Evolutionary conservation across 2,329 filamentous ascomycete species (phyloP).

Genomic region (Phyllosticta citrichinensis): DNA sequence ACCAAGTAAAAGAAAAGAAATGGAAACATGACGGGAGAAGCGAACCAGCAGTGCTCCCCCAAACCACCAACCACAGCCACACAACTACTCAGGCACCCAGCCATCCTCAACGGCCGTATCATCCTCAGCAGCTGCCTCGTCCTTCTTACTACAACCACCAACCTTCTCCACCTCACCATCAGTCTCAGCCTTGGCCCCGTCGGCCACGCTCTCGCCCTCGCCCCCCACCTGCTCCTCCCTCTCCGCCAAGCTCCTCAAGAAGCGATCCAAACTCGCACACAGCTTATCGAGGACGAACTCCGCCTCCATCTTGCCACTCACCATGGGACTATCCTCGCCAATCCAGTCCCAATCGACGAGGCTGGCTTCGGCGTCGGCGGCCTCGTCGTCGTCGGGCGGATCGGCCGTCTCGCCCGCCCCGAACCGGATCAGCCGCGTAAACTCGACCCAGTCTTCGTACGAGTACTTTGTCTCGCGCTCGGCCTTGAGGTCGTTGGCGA

Average conservation of each 20-base stretch:
- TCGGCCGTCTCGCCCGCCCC: constrained; percentile 19
- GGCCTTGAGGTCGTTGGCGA: constrained; percentile 52
- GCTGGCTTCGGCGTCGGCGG: constrained; percentile 35
- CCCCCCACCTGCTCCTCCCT: neutral
- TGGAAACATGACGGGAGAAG: neutral
- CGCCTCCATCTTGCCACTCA: constrained; percentile 51
- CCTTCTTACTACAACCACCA: neutral
- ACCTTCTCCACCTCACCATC: neutral
- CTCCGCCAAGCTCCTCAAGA: constrained; percentile 11
- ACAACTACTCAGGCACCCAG: no score
- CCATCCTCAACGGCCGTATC: neutral
- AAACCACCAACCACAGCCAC: neutral
- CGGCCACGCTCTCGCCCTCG: neutral
- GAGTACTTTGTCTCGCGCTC: constrained; percentile 52
- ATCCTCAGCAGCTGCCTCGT: neutral
- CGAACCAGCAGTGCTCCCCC: neutral
- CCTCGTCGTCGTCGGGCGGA: constrained; percentile 33
- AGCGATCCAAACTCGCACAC: constrained; percentile 49
- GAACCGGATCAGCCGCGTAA: constrained; percentile 62
- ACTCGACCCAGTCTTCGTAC: constrained; percentile 83
- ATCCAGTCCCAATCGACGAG: constrained; percentile 65
- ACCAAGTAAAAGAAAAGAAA: neutral
- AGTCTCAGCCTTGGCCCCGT: neutral
- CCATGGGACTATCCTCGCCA: constrained; percentile 56
- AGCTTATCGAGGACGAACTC: constrained; percentile 59